Percentiles rank a stretch among this genome's conserved stretches.
These are phyloP conservation scores for Diaporthe amygdali DNA, from an alignment of 2,329 filamentous ascomycete species.

Conservation along the genomic window DNA sequence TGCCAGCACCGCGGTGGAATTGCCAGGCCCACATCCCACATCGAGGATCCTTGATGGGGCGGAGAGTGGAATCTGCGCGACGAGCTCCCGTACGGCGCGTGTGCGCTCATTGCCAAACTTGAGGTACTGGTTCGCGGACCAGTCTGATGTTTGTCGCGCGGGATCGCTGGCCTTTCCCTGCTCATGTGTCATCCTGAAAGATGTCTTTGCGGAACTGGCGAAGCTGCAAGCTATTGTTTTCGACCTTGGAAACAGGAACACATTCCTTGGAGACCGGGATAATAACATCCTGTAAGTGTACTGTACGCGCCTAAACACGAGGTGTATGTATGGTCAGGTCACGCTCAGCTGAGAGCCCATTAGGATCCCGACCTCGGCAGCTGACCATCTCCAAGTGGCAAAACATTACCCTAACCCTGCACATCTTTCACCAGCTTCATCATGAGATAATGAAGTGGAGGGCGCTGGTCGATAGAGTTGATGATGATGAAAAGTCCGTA, in stretches of 20 bases:
- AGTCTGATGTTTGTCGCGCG: conserved; percentile 39
- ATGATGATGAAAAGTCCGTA: too few species aligned
- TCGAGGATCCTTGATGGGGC: conserved; percentile 55
- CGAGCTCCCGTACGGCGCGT: conserved; percentile 56
- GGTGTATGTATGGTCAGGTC: not conserved
- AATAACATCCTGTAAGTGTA: not conserved
- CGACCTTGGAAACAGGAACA: not conserved
- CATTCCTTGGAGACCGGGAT: not conserved
- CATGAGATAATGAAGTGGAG: too few species aligned
- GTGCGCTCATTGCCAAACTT: conserved; percentile 60
- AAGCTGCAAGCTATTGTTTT: not conserved
- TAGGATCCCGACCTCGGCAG: not conserved
- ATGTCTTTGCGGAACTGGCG: not conserved
- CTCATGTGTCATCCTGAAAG: conserved; percentile 12
- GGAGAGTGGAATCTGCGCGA: conserved; percentile 49
- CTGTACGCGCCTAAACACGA: not conserved
- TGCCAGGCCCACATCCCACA: conserved; percentile 65
- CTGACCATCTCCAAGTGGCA: not conserved
- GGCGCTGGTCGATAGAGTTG: too few species aligned
- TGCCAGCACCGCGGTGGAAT: conserved; percentile 57
- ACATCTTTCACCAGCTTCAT: too few species aligned
- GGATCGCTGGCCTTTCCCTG: not conserved
- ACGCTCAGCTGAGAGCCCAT: not conserved
- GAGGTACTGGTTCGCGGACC: conserved; percentile 62
- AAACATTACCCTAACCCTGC: not conserved